These are phyloP conservation scores for Barnettozyma vustinii DNA, from an alignment of 805 yeast genomes.

Conservation along the genomic window DNA sequence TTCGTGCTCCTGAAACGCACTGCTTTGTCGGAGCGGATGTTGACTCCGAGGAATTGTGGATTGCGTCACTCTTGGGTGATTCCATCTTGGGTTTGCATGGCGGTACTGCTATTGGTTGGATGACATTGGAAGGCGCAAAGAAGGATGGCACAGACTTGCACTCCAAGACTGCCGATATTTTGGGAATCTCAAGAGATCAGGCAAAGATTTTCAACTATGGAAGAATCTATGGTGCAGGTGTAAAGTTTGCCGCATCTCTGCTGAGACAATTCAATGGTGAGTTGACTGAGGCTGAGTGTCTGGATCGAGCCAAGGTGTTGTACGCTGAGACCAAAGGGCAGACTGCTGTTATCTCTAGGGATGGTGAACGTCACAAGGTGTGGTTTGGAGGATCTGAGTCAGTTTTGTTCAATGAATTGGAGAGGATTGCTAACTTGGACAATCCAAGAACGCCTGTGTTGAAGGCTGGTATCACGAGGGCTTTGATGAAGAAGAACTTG, in stretches of 20 bases:
- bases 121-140: conserved; percentile 96
- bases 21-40: conserved; percentile 97
- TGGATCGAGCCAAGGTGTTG: conserved; percentile 53
- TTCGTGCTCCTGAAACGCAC: conserved; percentile 85
- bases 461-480: conserved; percentile 90
- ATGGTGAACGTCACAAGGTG: conserved; percentile 28
- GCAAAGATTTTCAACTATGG: conserved; percentile 97
- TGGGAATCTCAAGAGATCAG: conserved; percentile 85
- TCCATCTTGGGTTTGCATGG: conserved; percentile 87
- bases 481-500: conserved; percentile 62
- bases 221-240: conserved; percentile 96
- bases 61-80: conserved; percentile 92
- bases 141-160: conserved; percentile 90
- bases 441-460: conserved; percentile 85
- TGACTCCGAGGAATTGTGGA: conserved; percentile 97
- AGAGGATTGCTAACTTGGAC: conserved; percentile 76
- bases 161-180: conserved; percentile 83
- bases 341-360: conserved; percentile 26
- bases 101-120: conserved; percentile 97
- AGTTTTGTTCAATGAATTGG: conserved; percentile 82
- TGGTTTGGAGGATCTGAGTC: conserved; percentile 95
- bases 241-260: conserved; percentile 79
- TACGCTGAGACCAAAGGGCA: conserved; percentile 84
- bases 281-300: conserved; percentile 63
- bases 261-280: conserved; percentile 77